A percentile compares a stretch with the other conserved stretches of the same genome.
Evolutionary conservation across 306 rosid genomes (phyloP).

Genomic region (Sicyos baderoa): DNA sequence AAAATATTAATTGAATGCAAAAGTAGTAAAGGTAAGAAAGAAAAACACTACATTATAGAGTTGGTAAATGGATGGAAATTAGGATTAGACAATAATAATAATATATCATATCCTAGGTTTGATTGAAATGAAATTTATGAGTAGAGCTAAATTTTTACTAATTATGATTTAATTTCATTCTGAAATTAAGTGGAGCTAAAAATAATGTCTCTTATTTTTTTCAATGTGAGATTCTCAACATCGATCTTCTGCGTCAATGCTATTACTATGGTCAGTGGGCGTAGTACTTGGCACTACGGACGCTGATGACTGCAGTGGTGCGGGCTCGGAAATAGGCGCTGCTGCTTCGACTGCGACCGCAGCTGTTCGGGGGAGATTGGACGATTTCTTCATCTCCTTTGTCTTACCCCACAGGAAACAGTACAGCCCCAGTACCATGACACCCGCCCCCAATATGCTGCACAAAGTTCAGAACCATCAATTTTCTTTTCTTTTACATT

Average conservation of each 20-base stretch:
- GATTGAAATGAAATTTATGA: not conserved
- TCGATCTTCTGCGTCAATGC: not conserved
- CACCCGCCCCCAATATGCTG: slow-evolving; percentile 49
- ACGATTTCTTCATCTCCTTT: slow-evolving; percentile 17
- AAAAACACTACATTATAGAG: no score
- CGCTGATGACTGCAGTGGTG: not conserved
- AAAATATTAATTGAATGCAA: no score
- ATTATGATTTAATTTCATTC: no score
- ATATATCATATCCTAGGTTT: no score
- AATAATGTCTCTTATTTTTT: no score
- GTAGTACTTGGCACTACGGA: not conserved
- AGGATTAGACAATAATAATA: no score
- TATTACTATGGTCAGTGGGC: not conserved
- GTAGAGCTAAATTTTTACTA: no score
- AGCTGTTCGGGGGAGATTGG: slow-evolving; percentile 12
- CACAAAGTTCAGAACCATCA: slow-evolving; percentile 12
- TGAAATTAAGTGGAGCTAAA: no score
- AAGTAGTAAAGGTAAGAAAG: no score
- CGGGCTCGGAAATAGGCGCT: slow-evolving; percentile 4
- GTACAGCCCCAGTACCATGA: slow-evolving; percentile 51
- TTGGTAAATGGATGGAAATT: no score
- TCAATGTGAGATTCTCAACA: not conserved
- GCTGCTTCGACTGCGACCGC: slow-evolving; percentile 19
- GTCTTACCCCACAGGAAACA: slow-evolving; percentile 53
- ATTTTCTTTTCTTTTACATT: not conserved